Evolutionary conservation across 495 filamentous ascomycete species (phyloP), one percentile per base, ranked within the genome.

Genomic region (Paragyromitra xinjiangensis): DNA sequence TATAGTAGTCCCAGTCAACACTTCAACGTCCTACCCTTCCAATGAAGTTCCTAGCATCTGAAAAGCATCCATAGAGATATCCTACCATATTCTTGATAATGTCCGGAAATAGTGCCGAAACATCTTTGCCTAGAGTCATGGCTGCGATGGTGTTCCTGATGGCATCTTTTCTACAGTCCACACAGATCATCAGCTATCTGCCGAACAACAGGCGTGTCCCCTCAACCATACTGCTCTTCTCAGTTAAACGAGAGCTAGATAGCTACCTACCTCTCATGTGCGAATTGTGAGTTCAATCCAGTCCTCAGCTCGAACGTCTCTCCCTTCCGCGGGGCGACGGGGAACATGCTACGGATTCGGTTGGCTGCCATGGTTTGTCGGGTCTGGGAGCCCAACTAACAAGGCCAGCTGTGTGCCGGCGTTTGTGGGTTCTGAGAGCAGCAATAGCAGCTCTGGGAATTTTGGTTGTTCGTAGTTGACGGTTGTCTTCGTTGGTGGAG

Each of bases 61-160:
- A 40, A 19, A 9, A 67, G 3, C 37, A 26, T 48, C 37, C 3
- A 24, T 62, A 55, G 6, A n/a, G 34, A 48, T 48, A 72, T n/a
- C 68, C 16, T 34, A 80, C 78, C 85, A 99, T 98, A 80, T 99
- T 99, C 87, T 99, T 99, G 73, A 99, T 89, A 12, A 99, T 95
- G 81, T 99, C 95, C 19, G 95, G 95, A 84, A 99, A 99, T 45
- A 99, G 87, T 39, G 94, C 92, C 63, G 95, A 99, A 45, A 99
- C 95, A 84, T 99, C 95, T 84, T 99, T 99, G 78, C 95, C 95
- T 69, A 99, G 85, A 0, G 95, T 99, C 95, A 99, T 99, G 80
- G 95, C 92, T 93, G 97, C 97, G 84, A 99, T 99, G 48, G 95
- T 99, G 86, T 97, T 98, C 84, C 98, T 94, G 80, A 99, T 99